Evolutionary conservation across 176 grass and related monocot species (phyloP).

Genomic region (Phragmites australis): DNA sequence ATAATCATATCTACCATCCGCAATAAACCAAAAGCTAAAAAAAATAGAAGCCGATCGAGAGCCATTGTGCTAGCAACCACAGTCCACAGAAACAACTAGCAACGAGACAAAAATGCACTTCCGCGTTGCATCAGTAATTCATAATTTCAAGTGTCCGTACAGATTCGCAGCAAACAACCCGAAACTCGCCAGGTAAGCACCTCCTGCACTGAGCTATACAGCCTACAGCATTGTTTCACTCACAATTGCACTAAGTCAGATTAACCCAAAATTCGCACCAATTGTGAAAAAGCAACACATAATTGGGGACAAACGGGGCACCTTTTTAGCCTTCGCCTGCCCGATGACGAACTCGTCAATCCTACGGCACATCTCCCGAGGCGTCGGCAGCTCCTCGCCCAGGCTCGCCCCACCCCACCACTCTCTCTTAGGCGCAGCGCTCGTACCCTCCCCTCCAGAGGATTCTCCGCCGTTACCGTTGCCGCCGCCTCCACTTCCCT

Average conservation of each 20-base stretch:
- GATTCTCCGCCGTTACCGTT: conserved; percentile 44
- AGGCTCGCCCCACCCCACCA: conserved; percentile 81
- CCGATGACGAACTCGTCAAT: conserved; percentile 95
- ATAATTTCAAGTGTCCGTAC: not conserved
- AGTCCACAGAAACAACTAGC: not conserved
- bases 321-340: conserved; percentile 89
- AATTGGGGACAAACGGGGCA: conserved; percentile 40
- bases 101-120: not conserved
- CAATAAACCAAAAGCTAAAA: not conserved
- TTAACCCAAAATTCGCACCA: not conserved
- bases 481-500: conserved; percentile 43
- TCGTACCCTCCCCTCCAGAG: conserved; percentile 50
- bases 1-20: not conserved
- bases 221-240: not conserved
- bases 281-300: conserved; percentile 7
- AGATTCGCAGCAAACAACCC: not conserved
- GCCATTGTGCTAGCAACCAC: not conserved
- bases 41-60: not conserved
- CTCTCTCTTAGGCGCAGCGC: conserved; percentile 54
- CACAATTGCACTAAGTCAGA: not conserved
- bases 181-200: conserved; percentile 1
- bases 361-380: conserved; percentile 83
- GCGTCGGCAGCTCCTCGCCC: conserved; percentile 81
- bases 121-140: not conserved
- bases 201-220: not conserved